phyloP scores from a whole-genome alignment of 192 early-diverging fungal species.

The Coemansia sp. region DNA sequence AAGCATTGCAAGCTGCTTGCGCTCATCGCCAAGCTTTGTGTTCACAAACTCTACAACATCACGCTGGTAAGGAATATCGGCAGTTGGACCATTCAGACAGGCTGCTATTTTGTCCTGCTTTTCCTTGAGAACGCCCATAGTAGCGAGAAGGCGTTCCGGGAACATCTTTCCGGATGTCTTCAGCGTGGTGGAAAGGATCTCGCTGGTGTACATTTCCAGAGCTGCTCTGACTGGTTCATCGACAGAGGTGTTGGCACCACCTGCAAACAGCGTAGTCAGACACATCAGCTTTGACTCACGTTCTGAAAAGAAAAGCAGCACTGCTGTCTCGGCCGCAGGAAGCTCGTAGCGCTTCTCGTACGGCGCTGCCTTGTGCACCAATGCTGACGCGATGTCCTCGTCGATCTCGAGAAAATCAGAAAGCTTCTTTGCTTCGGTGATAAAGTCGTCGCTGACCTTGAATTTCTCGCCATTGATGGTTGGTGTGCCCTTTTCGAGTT shows the following conservation, averaged over 20 bases:
- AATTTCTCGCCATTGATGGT: slow-evolving; percentile 61
- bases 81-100: slow-evolving; percentile 54
- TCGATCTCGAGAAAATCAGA: slow-evolving; percentile 80
- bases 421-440: slow-evolving; percentile 62
- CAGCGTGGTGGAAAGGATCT: slow-evolving; percentile 39
- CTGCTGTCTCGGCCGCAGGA: slow-evolving; percentile 63
- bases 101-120: slow-evolving; percentile 53
- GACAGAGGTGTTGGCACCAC: slow-evolving; percentile 50
- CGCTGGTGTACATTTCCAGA: slow-evolving; percentile 37
- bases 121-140: slow-evolving; percentile 54
- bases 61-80: slow-evolving; percentile 49
- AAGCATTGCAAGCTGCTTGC: slow-evolving; percentile 49
- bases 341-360: slow-evolving; percentile 59
- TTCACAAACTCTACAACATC: slow-evolving; percentile 47
- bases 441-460: slow-evolving; percentile 72
- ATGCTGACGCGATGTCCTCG: slow-evolving; percentile 70
- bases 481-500: slow-evolving; percentile 49
- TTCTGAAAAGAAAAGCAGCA: slow-evolving; percentile 69
- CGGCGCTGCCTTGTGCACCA: slow-evolving; percentile 60
- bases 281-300: slow-evolving; percentile 60
- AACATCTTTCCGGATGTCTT: slow-evolving; percentile 43
- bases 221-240: slow-evolving; percentile 47
- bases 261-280: slow-evolving; percentile 59
- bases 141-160: slow-evolving; percentile 55
- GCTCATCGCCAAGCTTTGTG: slow-evolving; percentile 44